phyloP scores from a whole-genome alignment of 108 stramenopile genomes.

The Schizochytrium sp. region DNA sequence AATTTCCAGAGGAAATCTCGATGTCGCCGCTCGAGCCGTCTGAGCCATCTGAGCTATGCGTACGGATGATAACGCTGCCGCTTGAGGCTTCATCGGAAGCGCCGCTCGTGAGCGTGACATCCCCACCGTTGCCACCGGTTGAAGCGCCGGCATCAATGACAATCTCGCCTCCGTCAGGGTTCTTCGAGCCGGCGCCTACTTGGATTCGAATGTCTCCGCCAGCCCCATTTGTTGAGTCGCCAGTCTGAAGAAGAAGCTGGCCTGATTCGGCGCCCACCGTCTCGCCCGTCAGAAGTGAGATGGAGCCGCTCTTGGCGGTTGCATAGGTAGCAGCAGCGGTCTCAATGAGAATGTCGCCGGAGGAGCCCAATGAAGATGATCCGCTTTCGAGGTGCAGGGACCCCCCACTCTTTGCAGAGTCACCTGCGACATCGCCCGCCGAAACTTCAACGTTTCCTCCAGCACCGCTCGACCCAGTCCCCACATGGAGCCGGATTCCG shows the following conservation, averaged over 20 bases:
- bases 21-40: neutral
- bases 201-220: conserved; percentile 28
- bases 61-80: neutral
- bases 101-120: neutral
- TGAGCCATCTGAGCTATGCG: neutral
- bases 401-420: neutral
- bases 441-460: neutral
- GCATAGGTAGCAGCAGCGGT: neutral
- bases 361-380: neutral
- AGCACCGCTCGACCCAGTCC: neutral
- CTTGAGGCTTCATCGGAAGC: neutral
- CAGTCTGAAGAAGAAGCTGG: conserved; percentile 21
- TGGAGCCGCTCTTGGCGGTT: neutral
- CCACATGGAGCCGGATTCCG: neutral
- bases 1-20: neutral
- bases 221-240: neutral
- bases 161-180: neutral
- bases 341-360: neutral
- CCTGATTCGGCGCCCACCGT: neutral
- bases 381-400: neutral
- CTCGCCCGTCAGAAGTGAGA: neutral
- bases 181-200: conserved; percentile 29
- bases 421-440: neutral
- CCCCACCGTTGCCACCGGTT: neutral
- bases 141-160: neutral